Evolutionary conservation across 371 early-diverging fungal genomes (phyloP).

Genomic region (Mortierella sp.): DNA sequence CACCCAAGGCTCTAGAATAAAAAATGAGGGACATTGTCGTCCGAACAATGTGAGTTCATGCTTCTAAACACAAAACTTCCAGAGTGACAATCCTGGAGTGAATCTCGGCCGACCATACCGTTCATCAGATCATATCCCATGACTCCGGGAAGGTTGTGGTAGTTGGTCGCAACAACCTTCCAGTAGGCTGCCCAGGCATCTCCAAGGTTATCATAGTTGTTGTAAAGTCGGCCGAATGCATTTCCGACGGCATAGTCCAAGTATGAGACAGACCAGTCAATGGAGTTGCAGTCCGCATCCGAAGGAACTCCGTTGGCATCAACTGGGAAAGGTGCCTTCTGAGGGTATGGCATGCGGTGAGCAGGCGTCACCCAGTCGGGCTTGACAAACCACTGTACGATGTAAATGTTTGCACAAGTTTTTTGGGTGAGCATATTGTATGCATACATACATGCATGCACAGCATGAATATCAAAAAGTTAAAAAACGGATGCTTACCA

Average conservation of each 20-base stretch:
- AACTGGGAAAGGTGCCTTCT: conserved; percentile 54
- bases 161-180: conserved; percentile 58
- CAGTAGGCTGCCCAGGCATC: conserved; percentile 66
- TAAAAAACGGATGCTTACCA: conserved; percentile 35
- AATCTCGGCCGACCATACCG: conserved; percentile 23
- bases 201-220: conserved; percentile 59
- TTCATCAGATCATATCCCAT: conserved; percentile 70
- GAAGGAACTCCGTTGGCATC: conserved; percentile 59
- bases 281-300: conserved; percentile 52
- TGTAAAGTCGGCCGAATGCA: conserved; percentile 62
- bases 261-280: conserved; percentile 61
- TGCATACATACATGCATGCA: not conserved
- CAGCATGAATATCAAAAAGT: not conserved
- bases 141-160: conserved; percentile 56
- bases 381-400: conserved; percentile 58
- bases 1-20: conserved; percentile 60
- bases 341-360: conserved; percentile 57
- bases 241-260: conserved; percentile 59
- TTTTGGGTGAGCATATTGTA: too few species aligned
- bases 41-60: too few species aligned
- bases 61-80: not conserved
- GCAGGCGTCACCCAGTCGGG: conserved; percentile 46
- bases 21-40: not conserved
- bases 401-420: too few species aligned
- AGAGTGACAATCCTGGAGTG: too few species aligned